These are phyloP conservation scores for Pistacia integerrima DNA, from an alignment of 345 rosid genomes.

Conservation along the genomic window DNA sequence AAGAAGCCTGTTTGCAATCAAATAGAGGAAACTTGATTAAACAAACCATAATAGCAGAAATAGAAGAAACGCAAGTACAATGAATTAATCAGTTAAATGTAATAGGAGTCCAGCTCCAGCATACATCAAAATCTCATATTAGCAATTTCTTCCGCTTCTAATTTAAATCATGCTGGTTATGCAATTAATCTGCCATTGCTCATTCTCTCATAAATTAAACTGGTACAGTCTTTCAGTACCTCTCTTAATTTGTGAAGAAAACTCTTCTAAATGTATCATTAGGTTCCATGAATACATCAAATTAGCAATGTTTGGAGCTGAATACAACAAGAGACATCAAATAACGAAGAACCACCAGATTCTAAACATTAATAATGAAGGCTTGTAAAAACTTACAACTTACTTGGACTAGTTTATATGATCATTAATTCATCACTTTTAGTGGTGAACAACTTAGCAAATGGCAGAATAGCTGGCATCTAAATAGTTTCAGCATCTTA, in stretches of 20 bases:
- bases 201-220: not conserved
- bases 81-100: not conserved
- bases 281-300: too few relatives aligned
- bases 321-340: too few relatives aligned
- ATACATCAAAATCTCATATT: not conserved
- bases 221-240: not conserved
- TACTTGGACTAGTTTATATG: too few relatives aligned
- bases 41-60: not conserved
- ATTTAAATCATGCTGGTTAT: not conserved
- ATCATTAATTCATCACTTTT: not conserved
- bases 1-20: constrained; percentile 52
- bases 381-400: not conserved
- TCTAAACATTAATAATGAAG: too few relatives aligned
- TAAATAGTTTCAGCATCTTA: not conserved
- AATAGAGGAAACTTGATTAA: not conserved
- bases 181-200: not conserved
- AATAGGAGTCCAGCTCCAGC: not conserved
- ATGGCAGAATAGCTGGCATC: not conserved
- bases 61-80: not conserved
- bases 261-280: too few relatives aligned
- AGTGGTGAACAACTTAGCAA: not conserved
- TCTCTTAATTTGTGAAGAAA: not conserved
- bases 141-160: not conserved
- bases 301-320: too few relatives aligned
- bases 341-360: not conserved